Percentiles rank a stretch among this genome's conserved stretches.
These are phyloP conservation scores for Colletotrichum falcatum DNA, from an alignment of 2,329 filamentous ascomycete species.

Conservation along the genomic window DNA sequence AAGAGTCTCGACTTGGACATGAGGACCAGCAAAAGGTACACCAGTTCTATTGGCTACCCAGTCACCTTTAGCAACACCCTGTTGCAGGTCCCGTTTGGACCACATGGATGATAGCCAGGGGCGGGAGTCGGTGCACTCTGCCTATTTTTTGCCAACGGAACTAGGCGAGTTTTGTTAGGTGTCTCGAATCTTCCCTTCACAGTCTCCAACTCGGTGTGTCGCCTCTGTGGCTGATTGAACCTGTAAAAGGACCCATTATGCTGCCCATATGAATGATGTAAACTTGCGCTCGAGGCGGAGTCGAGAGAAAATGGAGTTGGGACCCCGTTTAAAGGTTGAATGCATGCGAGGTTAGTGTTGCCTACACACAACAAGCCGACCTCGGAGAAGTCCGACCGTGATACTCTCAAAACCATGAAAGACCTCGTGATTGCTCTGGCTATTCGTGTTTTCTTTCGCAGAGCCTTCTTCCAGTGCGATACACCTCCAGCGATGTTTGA, in stretches of 20 bases:
- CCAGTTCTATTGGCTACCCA: too few relatives aligned
- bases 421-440: background rate
- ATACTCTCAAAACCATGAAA: background rate
- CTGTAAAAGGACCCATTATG: background rate
- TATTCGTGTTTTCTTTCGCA: background rate
- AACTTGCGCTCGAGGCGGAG: background rate
- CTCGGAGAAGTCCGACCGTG: background rate
- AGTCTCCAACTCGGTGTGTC: background rate
- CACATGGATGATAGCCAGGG: background rate
- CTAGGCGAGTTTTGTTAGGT: background rate
- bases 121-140: background rate
- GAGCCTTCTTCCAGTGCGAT: background rate
- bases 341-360: background rate
- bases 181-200: background rate
- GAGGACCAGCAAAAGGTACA: background rate
- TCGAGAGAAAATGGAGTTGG: too few relatives aligned
- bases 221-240: background rate
- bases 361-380: background rate
- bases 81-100: background rate
- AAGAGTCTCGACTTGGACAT: too few relatives aligned
- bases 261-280: background rate
- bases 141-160: too few relatives aligned
- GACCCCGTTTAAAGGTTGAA: too few relatives aligned
- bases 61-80: background rate
- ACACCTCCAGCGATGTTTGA: background rate